Conservation (phyloP, 2,329 filamentous ascomycete genomes). For the Aspergillus puulaauensis region DNA sequence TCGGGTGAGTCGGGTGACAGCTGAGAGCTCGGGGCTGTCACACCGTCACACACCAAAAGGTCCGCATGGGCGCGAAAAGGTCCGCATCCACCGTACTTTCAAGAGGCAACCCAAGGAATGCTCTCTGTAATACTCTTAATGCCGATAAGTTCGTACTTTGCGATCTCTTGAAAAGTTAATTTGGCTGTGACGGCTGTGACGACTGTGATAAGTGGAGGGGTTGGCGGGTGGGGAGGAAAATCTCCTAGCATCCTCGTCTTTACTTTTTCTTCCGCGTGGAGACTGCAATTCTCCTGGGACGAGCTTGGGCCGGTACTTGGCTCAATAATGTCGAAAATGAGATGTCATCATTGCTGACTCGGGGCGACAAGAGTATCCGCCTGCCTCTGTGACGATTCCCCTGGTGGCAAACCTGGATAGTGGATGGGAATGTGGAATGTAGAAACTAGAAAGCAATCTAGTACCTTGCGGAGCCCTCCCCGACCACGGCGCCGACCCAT, state of each 20-base stretch:
- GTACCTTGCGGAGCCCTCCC: conserved; percentile 2
- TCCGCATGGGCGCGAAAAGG: background rate
- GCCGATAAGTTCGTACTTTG: background rate
- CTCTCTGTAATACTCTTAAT: background rate
- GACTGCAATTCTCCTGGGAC: too few relatives aligned
- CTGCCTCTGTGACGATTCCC: background rate
- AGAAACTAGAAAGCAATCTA: too few relatives aligned
- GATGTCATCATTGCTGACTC: too few relatives aligned
- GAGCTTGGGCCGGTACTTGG: too few relatives aligned
- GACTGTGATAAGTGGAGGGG: background rate
- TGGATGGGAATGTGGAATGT: background rate
- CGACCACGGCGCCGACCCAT: conserved; percentile 15
- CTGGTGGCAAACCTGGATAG: conserved; percentile 9
- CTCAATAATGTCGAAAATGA: too few relatives aligned
- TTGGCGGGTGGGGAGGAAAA: background rate
- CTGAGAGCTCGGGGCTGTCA: background rate
- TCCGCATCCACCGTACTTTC: background rate
- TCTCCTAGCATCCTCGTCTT: background rate
- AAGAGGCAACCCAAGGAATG: background rate
- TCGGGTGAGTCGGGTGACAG: background rate
- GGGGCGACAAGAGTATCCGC: background rate
- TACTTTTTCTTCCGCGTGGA: background rate
- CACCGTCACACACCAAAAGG: background rate
- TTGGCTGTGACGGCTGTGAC: background rate
- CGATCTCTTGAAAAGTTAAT: background rate